A percentile compares a stretch with the other conserved stretches of the same genome.
phyloP scores from a whole-genome alignment of 768 basidiomycete species.

The Kwoniella europaea region DNA sequence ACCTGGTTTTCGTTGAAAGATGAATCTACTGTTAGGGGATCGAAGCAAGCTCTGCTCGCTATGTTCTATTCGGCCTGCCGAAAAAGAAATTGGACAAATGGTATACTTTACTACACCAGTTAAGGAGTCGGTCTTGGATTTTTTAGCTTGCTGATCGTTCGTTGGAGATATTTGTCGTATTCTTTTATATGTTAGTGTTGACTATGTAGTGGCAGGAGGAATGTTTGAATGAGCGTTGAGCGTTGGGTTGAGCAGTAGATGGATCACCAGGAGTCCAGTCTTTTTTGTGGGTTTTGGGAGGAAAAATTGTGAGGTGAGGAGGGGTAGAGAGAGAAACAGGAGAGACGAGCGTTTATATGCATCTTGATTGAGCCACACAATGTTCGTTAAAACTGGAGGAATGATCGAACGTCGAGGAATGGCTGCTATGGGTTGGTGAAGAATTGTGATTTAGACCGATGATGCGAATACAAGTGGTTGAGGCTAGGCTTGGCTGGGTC shows the following conservation, averaged over 20 bases:
- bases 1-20: conserved; percentile 12
- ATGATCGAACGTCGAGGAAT: neutral
- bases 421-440: neutral
- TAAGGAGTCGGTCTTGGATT: conserved; percentile 13
- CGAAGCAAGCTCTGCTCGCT: conserved; percentile 24
- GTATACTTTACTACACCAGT: conserved; percentile 12
- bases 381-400: neutral
- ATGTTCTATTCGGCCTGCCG: conserved; percentile 21
- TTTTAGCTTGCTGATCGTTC: neutral
- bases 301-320: conserved; percentile 10
- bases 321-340: neutral
- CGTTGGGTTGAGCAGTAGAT: conserved; percentile 6
- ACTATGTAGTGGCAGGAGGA: neutral
- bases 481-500: neutral
- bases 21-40: neutral
- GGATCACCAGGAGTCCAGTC: conserved; percentile 36
- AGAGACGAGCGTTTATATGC: neutral
- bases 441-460: neutral
- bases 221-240: conserved; percentile 9
- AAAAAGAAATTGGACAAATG: conserved; percentile 8
- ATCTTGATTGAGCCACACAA: neutral
- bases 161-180: conserved; percentile 3
- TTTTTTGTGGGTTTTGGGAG: conserved; percentile 5
- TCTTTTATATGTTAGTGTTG: conserved; percentile 4
- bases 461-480: neutral